These are phyloP conservation scores for Fusarium tanahbumbuense DNA, from an alignment of 2,329 filamentous ascomycete genomes.

Conservation along the genomic window DNA sequence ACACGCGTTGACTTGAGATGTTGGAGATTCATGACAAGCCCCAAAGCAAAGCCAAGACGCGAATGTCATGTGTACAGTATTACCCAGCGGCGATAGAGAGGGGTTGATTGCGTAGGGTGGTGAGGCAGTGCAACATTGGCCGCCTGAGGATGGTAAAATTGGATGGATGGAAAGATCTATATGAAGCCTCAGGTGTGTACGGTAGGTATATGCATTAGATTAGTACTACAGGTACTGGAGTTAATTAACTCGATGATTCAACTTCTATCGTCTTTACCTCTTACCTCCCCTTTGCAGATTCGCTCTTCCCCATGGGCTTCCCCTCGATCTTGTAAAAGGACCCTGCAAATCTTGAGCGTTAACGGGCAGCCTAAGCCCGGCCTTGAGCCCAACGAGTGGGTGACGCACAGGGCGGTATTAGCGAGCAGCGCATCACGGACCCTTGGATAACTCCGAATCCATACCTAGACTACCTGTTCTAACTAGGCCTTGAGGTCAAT, in stretches of 20 bases:
- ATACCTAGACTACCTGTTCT: too few relatives aligned
- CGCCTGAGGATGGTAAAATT: conserved; percentile 11
- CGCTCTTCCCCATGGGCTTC: background rate
- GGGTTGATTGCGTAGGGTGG: conserved; percentile 47
- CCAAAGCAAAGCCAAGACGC: conserved; percentile 27
- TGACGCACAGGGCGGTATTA: conserved; percentile 42
- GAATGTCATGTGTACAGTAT: conserved; percentile 30
- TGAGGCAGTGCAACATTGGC: conserved; percentile 45
- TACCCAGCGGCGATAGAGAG: conserved; percentile 23
- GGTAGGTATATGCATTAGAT: background rate
- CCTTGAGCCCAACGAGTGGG: conserved; percentile 22
- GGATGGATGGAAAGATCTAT: background rate
- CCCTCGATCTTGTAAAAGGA: conserved; percentile 13
- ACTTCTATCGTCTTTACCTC: background rate
- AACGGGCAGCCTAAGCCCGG: background rate
- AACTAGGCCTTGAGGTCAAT: background rate
- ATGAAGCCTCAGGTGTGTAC: background rate
- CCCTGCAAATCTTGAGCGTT: conserved; percentile 29
- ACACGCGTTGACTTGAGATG: conserved; percentile 14
- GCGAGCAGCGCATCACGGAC: conserved; percentile 35
- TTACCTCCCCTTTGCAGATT: background rate
- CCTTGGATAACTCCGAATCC: conserved; percentile 27
- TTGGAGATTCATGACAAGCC: conserved; percentile 10
- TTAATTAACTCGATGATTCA: background rate
- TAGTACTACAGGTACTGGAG: background rate